Evolutionary conservation across 495 filamentous ascomycete genomes (phyloP).

Genomic region (Lasiosphaeria hispida): DNA sequence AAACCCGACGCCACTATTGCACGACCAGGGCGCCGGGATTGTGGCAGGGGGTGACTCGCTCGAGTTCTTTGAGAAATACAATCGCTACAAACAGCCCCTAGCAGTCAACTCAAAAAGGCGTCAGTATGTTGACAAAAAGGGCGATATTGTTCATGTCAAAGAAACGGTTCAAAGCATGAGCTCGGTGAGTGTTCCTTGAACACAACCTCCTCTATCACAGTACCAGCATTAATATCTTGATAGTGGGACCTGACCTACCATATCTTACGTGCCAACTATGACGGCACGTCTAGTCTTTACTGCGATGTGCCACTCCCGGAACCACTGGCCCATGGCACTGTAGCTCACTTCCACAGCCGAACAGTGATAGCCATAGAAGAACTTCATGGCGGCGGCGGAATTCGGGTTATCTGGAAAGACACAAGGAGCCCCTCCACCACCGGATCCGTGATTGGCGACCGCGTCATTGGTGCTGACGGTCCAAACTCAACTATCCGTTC

Average conservation of each 20-base stretch:
- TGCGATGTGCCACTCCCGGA: constrained; percentile 36
- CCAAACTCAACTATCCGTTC: constrained; percentile 51
- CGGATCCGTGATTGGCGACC: constrained; percentile 40
- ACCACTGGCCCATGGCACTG: constrained; percentile 38
- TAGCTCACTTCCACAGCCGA: constrained; percentile 46
- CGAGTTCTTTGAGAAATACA: constrained; percentile 35
- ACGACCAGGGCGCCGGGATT: constrained; percentile 58
- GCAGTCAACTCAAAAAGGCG: constrained; percentile 35
- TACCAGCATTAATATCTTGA: background rate
- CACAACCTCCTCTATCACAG: background rate
- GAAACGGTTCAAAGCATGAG: constrained; percentile 47
- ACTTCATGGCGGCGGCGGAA: constrained; percentile 25
- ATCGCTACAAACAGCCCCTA: constrained; percentile 35
- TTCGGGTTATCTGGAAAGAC: constrained; percentile 39
- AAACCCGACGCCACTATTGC: constrained; percentile 42
- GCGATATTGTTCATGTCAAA: constrained; percentile 41
- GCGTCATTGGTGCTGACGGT: constrained; percentile 56
- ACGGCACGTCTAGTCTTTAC: constrained; percentile 49
- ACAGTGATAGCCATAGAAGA: constrained; percentile 46
- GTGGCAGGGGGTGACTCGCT: constrained; percentile 42
- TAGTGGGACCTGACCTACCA: constrained; percentile 56
- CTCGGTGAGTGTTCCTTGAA: constrained; percentile 19
- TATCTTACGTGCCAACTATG: constrained; percentile 54
- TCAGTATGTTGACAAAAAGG: constrained; percentile 46
- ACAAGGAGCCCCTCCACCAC: constrained; percentile 28